phyloP scores from a whole-genome alignment of 305 asterid species.

The Rubia peregrina region DNA sequence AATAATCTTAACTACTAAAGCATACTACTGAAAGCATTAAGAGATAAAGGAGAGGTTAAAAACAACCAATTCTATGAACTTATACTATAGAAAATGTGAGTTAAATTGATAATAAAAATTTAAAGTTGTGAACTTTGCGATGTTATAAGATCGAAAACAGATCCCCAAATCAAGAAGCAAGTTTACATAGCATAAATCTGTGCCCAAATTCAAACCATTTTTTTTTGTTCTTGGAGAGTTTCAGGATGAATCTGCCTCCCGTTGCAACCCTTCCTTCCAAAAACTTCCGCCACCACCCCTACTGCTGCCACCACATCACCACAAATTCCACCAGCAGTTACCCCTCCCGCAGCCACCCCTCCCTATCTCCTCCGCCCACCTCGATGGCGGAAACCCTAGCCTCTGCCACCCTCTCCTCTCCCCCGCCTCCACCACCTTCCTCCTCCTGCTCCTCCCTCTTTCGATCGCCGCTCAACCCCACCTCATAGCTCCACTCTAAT shows the following conservation, averaged over 20 bases:
- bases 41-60: background rate
- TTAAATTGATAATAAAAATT: background rate
- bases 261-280: background rate
- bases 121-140: background rate
- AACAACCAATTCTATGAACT: background rate
- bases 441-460: no score
- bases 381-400: no score
- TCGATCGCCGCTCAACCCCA: no score
- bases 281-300: background rate
- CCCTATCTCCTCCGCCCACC: no score
- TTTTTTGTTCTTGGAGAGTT: background rate
- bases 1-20: background rate
- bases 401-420: no score
- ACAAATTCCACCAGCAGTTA: no score
- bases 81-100: background rate
- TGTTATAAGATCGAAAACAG: background rate
- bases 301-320: no score
- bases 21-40: slow-evolving; percentile 1
- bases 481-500: no score
- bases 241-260: background rate
- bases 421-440: no score
- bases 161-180: background rate
- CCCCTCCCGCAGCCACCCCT: no score
- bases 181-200: background rate
- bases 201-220: background rate